These are phyloP conservation scores for Yarrowia sp. DNA, from an alignment of 805 yeast species.

Conservation along the genomic window DNA sequence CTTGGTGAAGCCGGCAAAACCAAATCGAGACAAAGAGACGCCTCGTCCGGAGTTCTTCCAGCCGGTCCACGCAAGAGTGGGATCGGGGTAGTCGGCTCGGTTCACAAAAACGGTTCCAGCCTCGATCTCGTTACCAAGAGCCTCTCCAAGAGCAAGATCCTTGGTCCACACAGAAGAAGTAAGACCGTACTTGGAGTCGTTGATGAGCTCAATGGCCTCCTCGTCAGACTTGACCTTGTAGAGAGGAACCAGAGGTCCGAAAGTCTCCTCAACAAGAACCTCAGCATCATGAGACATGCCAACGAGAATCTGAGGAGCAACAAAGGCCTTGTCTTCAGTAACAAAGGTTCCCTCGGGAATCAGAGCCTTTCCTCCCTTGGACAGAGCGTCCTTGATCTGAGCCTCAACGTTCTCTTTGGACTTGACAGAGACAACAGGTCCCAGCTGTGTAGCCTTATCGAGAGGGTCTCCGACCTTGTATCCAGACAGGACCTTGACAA, in stretches of 20 bases:
- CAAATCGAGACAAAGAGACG: conserved; percentile 65
- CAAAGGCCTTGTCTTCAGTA: conserved; percentile 61
- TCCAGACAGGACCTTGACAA: conserved; percentile 48
- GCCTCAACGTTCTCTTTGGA: conserved; percentile 50
- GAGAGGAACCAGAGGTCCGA: conserved; percentile 83
- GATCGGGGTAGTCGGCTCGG: conserved; percentile 63
- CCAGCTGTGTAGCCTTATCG: conserved; percentile 64
- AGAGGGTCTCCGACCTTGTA: conserved; percentile 79
- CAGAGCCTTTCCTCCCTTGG: conserved; percentile 52
- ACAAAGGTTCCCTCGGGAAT: conserved; percentile 55
- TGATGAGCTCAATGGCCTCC: conserved; percentile 71
- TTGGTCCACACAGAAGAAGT: conserved; percentile 86
- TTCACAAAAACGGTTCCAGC: conserved; percentile 68
- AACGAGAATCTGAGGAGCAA: conserved; percentile 76
- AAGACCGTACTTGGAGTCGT: conserved; percentile 75
- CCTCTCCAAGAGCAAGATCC: conserved; percentile 65
- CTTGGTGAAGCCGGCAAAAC: conserved; percentile 46
- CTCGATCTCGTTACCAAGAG: conserved; percentile 54
- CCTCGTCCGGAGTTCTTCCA: conserved; percentile 72
- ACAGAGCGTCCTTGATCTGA: conserved; percentile 50
- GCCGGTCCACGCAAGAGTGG: conserved; percentile 71
- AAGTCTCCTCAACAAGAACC: conserved; percentile 78
- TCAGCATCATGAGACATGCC: conserved; percentile 60
- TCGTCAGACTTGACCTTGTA: conserved; percentile 69
- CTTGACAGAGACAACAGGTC: conserved; percentile 55